Base-by-base conservation (phyloP, 2,329 filamentous ascomycete genomes). In the Lachnellula arida region DNA sequence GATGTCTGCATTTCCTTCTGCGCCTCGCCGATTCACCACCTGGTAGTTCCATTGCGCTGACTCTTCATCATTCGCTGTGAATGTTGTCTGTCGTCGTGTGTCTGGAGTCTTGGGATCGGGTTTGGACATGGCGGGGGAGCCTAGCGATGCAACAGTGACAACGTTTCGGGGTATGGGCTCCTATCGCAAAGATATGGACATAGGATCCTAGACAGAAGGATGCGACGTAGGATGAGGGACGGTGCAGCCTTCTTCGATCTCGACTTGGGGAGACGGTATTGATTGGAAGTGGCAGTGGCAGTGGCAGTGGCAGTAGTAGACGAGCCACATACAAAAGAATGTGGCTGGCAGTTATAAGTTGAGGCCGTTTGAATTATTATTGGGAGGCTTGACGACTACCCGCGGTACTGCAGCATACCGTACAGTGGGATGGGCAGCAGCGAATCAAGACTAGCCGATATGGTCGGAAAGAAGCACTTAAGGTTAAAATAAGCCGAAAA, bases 81-180 rank as follows among this genome's bases (percentile, higher is more conserved):
- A 46, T 57, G 43, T 35, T 50, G 7, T 56, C 25, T 54, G 54
- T 48, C 49, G 50, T 60, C 48, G 62, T 46, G 59, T 44, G 19
- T 46, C 56, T 40, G 60, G 59, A 19, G 60, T 60, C 37, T 59
- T 39, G 46, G 60, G 58, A 28, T 61, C 57, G 50, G 56, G 40
- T 43, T 53, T 60, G 51, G 63, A 63, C 65, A 67, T 67, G 52
- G 61, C 55, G 57, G 56, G 56, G 60, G 28, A 32, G 50, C 39
- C n/a, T 12, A 44, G 42, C 42, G 53, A 19, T 55, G 47, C 15
- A 9, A 48, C 32, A 42, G 23, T 17, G 25, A 25, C 19, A n/a
- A 19, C 17, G 25, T 37, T 37, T 37, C 19, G 43, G 37, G 48
- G 17, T 32, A 39, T 7, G 49, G 32, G 51, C 32, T 54, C 53